Percentiles rank a stretch among this genome's conserved stretches.
These are phyloP conservation scores for Quercus bicolor DNA, from an alignment of 306 rosid species.

Conservation along the genomic window DNA sequence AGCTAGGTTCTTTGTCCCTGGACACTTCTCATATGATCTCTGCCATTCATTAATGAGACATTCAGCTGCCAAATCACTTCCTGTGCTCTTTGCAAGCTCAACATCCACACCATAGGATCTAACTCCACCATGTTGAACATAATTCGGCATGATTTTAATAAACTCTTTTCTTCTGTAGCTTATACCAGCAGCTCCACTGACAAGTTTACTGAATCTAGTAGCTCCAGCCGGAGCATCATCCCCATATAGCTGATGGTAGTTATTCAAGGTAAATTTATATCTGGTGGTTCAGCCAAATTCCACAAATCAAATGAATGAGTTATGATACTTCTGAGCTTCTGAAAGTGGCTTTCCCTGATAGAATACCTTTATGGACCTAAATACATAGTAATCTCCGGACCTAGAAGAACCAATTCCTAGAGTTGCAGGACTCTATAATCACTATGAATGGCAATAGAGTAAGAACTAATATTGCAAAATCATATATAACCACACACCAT, in stretches of 20 bases:
- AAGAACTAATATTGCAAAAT: too few species aligned
- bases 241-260: conserved; percentile 60
- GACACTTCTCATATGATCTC: conserved; percentile 40
- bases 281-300: too few species aligned
- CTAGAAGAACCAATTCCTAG: too few species aligned
- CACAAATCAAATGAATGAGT: too few species aligned
- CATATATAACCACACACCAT: too few species aligned
- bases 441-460: too few species aligned
- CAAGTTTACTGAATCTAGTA: conserved; percentile 63
- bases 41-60: conserved; percentile 67
- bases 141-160: conserved; percentile 64
- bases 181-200: conserved; percentile 79
- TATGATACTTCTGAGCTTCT: too few species aligned
- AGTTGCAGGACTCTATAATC: too few species aligned
- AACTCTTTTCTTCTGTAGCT: conserved; percentile 92
- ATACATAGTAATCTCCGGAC: too few species aligned
- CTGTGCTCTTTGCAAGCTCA: conserved; percentile 54
- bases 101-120: conserved; percentile 83
- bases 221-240: conserved; percentile 58
- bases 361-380: too few species aligned
- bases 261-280: too few species aligned
- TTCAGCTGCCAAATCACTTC: conserved; percentile 45
- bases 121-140: conserved; percentile 72
- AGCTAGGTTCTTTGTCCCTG: conserved; percentile 72
- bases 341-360: too few species aligned